These are phyloP conservation scores for Westerdykella sp. DNA, from an alignment of 2,329 filamentous ascomycete species.

Conservation along the genomic window DNA sequence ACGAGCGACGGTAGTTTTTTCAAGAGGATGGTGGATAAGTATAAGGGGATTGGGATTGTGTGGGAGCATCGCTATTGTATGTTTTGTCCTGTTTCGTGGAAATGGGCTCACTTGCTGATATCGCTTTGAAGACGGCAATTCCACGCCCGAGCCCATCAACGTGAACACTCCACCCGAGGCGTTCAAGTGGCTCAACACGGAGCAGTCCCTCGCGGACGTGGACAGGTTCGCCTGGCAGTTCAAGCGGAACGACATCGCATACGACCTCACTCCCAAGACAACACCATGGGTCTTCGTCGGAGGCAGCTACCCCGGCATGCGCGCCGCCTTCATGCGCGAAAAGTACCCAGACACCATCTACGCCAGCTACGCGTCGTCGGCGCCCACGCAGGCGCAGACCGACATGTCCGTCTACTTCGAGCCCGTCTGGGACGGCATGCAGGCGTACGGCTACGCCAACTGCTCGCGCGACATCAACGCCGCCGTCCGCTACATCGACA, in stretches of 20 bases:
- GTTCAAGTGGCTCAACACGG: constrained; percentile 35
- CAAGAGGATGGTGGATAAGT: constrained; percentile 33
- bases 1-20: constrained; percentile 29
- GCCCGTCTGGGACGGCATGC: constrained; percentile 44
- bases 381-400: constrained; percentile 42
- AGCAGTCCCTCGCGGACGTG: constrained; percentile 40
- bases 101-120: no score
- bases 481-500: constrained; percentile 46
- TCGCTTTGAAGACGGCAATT: constrained; percentile 33
- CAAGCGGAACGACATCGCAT: constrained; percentile 28
- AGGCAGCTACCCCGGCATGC: constrained; percentile 35
- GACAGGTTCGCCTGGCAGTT: constrained; percentile 38
- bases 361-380: constrained; percentile 33
- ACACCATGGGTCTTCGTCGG: constrained; percentile 38
- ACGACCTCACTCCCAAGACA: constrained; percentile 29
- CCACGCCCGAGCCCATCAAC: constrained; percentile 29
- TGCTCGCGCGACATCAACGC: constrained; percentile 47
- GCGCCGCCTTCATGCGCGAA: constrained; percentile 36
- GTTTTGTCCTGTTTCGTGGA: constrained; percentile 6
- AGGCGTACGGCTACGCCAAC: constrained; percentile 38
- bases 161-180: constrained; percentile 27
- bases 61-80: constrained; percentile 39
- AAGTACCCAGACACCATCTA: constrained; percentile 36
- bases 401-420: constrained; percentile 50
- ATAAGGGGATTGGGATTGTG: constrained; percentile 33